Conservation (phyloP, 345 rosid genomes). For the Nasturtium officinale region DNA sequence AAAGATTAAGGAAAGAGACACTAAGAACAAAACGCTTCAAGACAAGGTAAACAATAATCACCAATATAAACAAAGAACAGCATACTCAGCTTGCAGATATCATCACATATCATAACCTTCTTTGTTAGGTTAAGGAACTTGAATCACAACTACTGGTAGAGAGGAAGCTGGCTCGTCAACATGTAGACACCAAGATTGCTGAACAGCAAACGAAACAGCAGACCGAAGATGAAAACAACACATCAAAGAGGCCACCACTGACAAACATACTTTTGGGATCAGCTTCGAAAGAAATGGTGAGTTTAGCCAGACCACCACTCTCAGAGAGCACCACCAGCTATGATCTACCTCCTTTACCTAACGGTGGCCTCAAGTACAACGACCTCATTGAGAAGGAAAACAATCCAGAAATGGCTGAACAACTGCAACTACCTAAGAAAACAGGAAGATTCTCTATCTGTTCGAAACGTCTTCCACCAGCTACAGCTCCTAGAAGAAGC, state of each 20-base stretch:
- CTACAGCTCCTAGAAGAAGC: slow-evolving; percentile 70
- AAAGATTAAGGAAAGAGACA: slow-evolving; percentile 81
- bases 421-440: slow-evolving; percentile 56
- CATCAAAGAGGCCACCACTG: slow-evolving; percentile 57
- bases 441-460: slow-evolving; percentile 81
- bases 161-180: slow-evolving; percentile 94
- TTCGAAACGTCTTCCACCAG: slow-evolving; percentile 47
- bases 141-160: slow-evolving; percentile 89
- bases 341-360: slow-evolving; percentile 45
- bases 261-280: slow-evolving; percentile 50
- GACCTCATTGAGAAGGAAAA: slow-evolving; percentile 82
- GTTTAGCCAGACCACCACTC: slow-evolving; percentile 46
- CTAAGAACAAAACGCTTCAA: slow-evolving; percentile 70
- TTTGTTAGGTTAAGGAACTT: slow-evolving; percentile 77
- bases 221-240: slow-evolving; percentile 53
- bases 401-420: slow-evolving; percentile 67
- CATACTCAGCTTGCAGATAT: slow-evolving; percentile 1
- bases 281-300: slow-evolving; percentile 49
- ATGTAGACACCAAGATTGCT: slow-evolving; percentile 85
- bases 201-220: slow-evolving; percentile 61
- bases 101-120: not conserved
- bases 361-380: slow-evolving; percentile 44
- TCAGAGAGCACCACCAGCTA: slow-evolving; percentile 47
- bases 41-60: slow-evolving; percentile 62
- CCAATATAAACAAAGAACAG: slow-evolving; percentile 16